Conservation (phyloP, 352 stramenopile genomes). For the Phytopythium vexans region DNA sequence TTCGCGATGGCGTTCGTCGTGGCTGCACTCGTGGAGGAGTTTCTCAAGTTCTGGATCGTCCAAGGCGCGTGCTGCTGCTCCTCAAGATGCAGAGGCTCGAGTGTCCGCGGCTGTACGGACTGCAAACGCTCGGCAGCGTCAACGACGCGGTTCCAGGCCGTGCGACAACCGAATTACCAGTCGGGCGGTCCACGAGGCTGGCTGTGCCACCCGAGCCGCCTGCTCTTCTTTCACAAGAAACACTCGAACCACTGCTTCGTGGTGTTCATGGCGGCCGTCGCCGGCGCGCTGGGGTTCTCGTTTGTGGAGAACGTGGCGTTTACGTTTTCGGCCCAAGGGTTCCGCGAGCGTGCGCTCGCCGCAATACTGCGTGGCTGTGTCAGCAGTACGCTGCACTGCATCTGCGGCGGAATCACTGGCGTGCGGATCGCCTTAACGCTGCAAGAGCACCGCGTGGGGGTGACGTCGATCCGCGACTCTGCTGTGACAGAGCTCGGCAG, state of each 20-base stretch:
- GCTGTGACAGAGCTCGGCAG: slow-evolving; percentile 17
- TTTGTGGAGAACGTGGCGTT: slow-evolving; percentile 58
- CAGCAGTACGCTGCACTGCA: slow-evolving; percentile 53
- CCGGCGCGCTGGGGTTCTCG: slow-evolving; percentile 55
- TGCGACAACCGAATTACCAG: slow-evolving; percentile 12
- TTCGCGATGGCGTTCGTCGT: slow-evolving; percentile 51
- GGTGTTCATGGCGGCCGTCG: slow-evolving; percentile 51
- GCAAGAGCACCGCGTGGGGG: slow-evolving; percentile 13
- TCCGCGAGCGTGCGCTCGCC: slow-evolving; percentile 28
- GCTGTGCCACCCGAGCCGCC: slow-evolving; percentile 45
- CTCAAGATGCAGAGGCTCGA: neutral
- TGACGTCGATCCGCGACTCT: slow-evolving; percentile 7
- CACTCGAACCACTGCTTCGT: slow-evolving; percentile 56
- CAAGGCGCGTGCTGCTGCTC: slow-evolving; percentile 45
- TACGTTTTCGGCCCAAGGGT: slow-evolving; percentile 30
- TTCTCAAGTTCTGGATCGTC: slow-evolving; percentile 66
- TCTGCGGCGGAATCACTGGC: slow-evolving; percentile 62
- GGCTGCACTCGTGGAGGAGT: slow-evolving; percentile 61
- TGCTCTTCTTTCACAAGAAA: slow-evolving; percentile 38
- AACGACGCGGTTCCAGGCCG: slow-evolving; percentile 13
- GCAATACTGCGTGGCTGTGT: slow-evolving; percentile 36
- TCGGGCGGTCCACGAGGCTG: slow-evolving; percentile 25
- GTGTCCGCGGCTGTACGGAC: slow-evolving; percentile 7
- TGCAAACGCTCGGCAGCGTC: slow-evolving; percentile 1
- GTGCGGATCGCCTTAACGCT: slow-evolving; percentile 50